These are phyloP conservation scores for Berberis thunbergii DNA, from an alignment of 164 flowering plant species.

Conservation along the genomic window DNA sequence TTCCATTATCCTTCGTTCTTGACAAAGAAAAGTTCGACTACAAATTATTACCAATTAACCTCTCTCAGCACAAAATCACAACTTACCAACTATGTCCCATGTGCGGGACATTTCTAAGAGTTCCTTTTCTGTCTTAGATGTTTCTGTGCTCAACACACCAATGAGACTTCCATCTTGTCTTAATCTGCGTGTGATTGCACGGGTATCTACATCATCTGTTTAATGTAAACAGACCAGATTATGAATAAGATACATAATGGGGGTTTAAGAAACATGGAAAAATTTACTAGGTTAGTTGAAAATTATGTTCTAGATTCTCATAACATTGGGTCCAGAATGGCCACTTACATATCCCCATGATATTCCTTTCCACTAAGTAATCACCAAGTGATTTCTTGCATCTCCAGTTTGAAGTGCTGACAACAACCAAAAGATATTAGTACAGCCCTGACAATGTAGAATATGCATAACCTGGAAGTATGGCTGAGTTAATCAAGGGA, in stretches of 20 bases:
- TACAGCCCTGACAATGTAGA: not conserved
- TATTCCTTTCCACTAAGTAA: conserved; percentile 64
- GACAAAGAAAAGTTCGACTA: not conserved
- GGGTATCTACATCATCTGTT: conserved; percentile 87
- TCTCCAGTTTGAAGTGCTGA: conserved; percentile 82
- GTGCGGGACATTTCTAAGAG: conserved; percentile 63
- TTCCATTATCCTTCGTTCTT: not conserved
- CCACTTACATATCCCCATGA: conserved; percentile 84
- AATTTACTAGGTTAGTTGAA: not conserved
- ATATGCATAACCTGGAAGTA: not conserved
- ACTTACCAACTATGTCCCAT: conserved; percentile 77
- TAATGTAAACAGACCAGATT: conserved; percentile 6
- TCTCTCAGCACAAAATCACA: not conserved
- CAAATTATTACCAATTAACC: not conserved
- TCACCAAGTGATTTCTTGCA: conserved; percentile 49
- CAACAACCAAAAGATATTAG: not conserved
- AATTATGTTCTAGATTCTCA: not conserved
- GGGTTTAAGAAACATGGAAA: not conserved
- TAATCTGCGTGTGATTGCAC: conserved; percentile 79
- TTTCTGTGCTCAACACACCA: conserved; percentile 78
- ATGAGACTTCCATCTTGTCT: conserved; percentile 77
- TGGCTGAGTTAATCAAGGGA: not conserved
- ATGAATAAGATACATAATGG: conserved; percentile 3
- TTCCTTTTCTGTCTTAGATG: conserved; percentile 56
- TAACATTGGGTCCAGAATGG: not conserved